Evolutionary conservation across 768 basidiomycete species (phyloP), one percentile per base, ranked within the genome.

Genomic region (Mycena rebaudengoi): DNA sequence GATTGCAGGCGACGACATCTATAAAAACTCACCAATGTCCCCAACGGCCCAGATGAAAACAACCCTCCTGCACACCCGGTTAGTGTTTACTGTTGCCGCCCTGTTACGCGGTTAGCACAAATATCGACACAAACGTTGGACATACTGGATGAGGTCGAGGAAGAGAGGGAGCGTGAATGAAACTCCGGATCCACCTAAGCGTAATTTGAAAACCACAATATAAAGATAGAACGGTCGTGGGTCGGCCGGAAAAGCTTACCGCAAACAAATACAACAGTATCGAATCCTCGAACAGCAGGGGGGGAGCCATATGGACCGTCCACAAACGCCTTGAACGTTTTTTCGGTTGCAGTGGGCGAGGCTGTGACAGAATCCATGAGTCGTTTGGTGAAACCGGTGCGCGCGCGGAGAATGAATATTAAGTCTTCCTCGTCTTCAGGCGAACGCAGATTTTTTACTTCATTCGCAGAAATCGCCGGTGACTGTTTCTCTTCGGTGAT

Each of bases 311-410:
- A 84, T 10, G 83, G 82, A 0, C 83, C 83, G n/a, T 68, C 66
- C 1, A 68, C 23, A 13, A 64, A 57, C 21, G 66, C 62, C 33
- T 55, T 43, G 54, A 60, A 67, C 20, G 40, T 14, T 20, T 26
- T 46, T n/a, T 11, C 18, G 18, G 26, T 54, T 20, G 11, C 51
- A 30, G 4, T 12, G 11, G 1, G 40, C 40, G 14, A 60, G 23
- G n/a, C n/a, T n/a, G n/a, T n/a, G 5, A 61, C 54, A 2, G 66
- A 29, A 16, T 68, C 62, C 10, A 62, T 65, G 6, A 83, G 71
- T 0, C 80, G 75, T 69, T 76, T 80, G 23, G 86, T 87, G 71
- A 87, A 85, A 1, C 86, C 86, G 21, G 76, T 75, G 44, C 81
- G 72, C 25, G 83, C 83, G 13, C 83, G 79, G 62, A 88, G 74